Percentiles rank a stretch among this genome's conserved stretches.
Conservation (phyloP, 768 basidiomycete species). For the Melanogaster broomeanus region DNA sequence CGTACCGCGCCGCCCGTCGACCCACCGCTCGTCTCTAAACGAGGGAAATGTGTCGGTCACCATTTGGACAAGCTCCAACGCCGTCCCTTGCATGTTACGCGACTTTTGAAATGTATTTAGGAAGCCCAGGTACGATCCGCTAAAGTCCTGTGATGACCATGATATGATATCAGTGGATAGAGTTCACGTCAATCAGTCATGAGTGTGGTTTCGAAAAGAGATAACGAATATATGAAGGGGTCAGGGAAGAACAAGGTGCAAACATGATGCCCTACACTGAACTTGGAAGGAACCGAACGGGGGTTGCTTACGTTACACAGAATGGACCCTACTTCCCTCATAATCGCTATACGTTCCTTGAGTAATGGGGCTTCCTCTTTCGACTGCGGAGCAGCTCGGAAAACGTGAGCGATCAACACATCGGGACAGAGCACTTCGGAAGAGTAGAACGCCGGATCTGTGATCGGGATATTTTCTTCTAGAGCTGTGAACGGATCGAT, state of each 20-base stretch:
- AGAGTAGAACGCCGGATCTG: constrained; percentile 77
- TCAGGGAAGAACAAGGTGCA: neutral
- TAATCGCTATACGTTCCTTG: constrained; percentile 66
- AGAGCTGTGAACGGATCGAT: constrained; percentile 49
- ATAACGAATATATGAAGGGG: neutral
- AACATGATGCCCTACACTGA: neutral
- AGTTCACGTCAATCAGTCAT: neutral
- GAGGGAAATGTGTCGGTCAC: constrained; percentile 70
- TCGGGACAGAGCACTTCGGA: constrained; percentile 72
- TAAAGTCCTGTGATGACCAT: constrained; percentile 49
- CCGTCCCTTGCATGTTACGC: constrained; percentile 58
- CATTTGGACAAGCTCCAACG: constrained; percentile 72
- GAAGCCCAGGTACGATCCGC: constrained; percentile 71
- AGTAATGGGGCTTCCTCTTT: constrained; percentile 72
- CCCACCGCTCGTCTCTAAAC: constrained; percentile 69
- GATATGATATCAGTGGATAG: neutral
- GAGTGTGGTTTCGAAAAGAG: neutral
- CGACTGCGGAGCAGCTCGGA: constrained; percentile 58
- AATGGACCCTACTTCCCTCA: constrained; percentile 76
- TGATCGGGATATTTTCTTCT: constrained; percentile 76
- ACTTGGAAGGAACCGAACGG: neutral
- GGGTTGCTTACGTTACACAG: constrained; percentile 61
- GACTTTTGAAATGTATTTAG: constrained; percentile 58
- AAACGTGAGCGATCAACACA: constrained; percentile 64
- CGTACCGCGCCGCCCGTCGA: constrained; percentile 61